Evolutionary conservation across 2,329 filamentous ascomycete genomes (phyloP).

Genomic region (Coniochaeta pulveracea): DNA sequence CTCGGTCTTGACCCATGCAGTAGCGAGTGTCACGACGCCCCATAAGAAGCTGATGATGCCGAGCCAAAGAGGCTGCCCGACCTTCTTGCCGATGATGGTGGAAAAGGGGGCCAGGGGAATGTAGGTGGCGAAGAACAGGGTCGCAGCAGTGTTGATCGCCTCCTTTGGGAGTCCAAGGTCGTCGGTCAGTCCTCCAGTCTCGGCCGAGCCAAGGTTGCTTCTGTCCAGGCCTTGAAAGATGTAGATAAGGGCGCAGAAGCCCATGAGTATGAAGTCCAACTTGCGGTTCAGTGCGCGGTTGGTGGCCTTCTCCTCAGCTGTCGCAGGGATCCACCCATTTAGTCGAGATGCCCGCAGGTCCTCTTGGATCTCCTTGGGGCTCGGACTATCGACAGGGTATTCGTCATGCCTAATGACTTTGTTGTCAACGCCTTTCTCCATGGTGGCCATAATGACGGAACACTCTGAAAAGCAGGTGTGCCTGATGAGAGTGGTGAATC

Average conservation of each 20-base stretch:
- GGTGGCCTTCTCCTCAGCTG: constrained; percentile 2
- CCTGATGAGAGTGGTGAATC: background rate
- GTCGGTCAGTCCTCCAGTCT: background rate
- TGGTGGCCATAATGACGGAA: background rate
- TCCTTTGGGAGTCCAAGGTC: background rate
- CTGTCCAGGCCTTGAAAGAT: constrained; percentile 1
- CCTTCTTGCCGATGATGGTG: constrained; percentile 1
- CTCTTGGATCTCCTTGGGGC: constrained; percentile 1
- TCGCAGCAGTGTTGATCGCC: background rate
- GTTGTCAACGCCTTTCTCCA: constrained; percentile 1
- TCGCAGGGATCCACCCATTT: constrained; percentile 1
- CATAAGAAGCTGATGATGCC: background rate
- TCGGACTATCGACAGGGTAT: background rate
- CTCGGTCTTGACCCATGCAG: too few species aligned
- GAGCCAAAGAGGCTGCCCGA: background rate
- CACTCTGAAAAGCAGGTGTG: background rate
- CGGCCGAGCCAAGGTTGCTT: background rate
- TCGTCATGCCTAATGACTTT: constrained; percentile 1
- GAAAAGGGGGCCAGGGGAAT: background rate
- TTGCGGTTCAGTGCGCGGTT: constrained; percentile 3
- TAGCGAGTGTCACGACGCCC: background rate
- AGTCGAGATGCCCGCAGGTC: constrained; percentile 2
- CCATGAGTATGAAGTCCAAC: constrained; percentile 1
- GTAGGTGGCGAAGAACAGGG: constrained; percentile 1
- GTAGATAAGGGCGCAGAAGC: background rate